phyloP scores from a whole-genome alignment of 179 eudicot genomes.

The Beta lomatogona region DNA sequence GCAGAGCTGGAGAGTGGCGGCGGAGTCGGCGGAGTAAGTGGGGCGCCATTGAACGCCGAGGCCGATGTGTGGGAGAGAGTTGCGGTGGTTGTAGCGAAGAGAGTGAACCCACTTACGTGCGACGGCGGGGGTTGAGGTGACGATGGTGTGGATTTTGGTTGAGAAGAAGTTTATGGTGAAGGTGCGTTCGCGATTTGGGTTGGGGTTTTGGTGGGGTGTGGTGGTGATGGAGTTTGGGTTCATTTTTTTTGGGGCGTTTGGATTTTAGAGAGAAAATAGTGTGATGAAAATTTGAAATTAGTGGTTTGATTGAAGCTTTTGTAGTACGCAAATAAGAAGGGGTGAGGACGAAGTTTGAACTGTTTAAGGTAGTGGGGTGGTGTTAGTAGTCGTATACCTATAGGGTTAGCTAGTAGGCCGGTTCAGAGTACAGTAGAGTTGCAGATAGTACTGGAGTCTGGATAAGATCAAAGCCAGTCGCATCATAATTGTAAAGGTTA shows the following conservation, averaged over 20 bases:
- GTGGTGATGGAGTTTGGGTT: background rate
- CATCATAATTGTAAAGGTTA: too few relatives aligned
- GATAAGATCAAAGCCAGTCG: too few relatives aligned
- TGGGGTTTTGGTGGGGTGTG: background rate
- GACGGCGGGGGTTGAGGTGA: conserved; percentile 22
- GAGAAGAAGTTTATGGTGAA: conserved; percentile 14
- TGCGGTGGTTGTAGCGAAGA: conserved; percentile 3
- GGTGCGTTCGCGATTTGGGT: conserved; percentile 2
- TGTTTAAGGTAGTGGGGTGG: too few relatives aligned
- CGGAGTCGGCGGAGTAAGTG: background rate
- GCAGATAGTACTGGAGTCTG: too few relatives aligned
- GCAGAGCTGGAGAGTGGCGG: conserved; percentile 31
- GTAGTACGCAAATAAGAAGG: too few relatives aligned
- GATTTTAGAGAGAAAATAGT: background rate
- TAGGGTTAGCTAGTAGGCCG: too few relatives aligned
- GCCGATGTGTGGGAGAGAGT: conserved; percentile 16
- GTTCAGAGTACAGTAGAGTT: too few relatives aligned
- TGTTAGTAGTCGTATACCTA: too few relatives aligned
- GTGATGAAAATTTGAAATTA: background rate
- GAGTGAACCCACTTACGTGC: conserved; percentile 20
- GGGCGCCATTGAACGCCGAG: conserved; percentile 34
- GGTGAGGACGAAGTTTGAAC: too few relatives aligned
- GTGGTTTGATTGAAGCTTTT: too few relatives aligned
- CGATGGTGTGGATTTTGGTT: conserved; percentile 8
- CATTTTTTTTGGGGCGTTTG: background rate